These are phyloP conservation scores for Talaromyces sp. DNA, from an alignment of 2,329 filamentous ascomycete genomes.

Conservation along the genomic window DNA sequence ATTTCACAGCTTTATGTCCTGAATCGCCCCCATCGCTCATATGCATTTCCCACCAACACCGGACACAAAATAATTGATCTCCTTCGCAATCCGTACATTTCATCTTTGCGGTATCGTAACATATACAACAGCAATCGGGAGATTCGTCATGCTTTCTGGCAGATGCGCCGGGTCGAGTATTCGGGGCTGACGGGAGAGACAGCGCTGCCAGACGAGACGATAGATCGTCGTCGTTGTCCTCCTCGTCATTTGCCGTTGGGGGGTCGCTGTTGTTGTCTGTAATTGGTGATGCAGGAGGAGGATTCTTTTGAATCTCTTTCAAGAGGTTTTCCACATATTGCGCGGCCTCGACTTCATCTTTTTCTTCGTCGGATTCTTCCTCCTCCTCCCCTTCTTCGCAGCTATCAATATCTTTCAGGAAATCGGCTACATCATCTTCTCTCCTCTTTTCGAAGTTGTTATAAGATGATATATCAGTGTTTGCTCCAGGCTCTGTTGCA, in stretches of 20 bases:
- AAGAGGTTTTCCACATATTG: slow-evolving; percentile 12
- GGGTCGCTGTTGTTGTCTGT: neutral
- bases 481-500: neutral
- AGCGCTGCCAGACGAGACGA: neutral
- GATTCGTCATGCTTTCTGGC: neutral
- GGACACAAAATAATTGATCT: slow-evolving; percentile 64
- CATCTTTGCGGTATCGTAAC: slow-evolving; percentile 70
- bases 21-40: slow-evolving; percentile 59
- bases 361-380: slow-evolving; percentile 6
- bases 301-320: slow-evolving; percentile 2
- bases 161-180: slow-evolving; percentile 1
- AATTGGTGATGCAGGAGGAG: neutral
- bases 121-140: slow-evolving; percentile 72
- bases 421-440: neutral
- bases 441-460: neutral
- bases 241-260: neutral
- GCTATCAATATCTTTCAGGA: neutral
- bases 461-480: neutral
- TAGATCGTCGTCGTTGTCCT: slow-evolving; percentile 2
- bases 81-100: slow-evolving; percentile 66
- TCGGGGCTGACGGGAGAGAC: slow-evolving; percentile 13
- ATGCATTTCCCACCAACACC: slow-evolving; percentile 80
- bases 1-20: slow-evolving; percentile 64
- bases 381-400: neutral
- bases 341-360: slow-evolving; percentile 13